Conservation (phyloP, 495 filamentous ascomycete species). For the Daldinia childiae region DNA sequence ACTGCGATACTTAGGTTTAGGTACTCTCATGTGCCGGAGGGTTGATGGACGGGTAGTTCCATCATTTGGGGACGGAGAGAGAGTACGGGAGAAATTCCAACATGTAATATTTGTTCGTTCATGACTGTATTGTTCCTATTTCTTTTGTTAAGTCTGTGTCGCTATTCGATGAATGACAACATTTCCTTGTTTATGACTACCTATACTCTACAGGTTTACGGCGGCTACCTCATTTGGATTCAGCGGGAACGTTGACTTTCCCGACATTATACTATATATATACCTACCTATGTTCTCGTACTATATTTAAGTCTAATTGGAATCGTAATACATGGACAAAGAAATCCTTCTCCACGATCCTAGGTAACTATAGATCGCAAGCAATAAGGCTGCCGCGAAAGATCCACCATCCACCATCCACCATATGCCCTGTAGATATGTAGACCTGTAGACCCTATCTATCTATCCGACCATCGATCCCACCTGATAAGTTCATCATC, state of each 20-base stretch:
- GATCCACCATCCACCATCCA: constrained; percentile 20
- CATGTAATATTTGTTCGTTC: constrained; percentile 60
- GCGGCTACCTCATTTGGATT: constrained; percentile 6
- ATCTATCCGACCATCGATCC: constrained; percentile 13
- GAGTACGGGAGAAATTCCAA: constrained; percentile 49
- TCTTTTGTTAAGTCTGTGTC: constrained; percentile 46
- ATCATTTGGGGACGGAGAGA: constrained; percentile 25
- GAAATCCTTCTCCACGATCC: constrained; percentile 17
- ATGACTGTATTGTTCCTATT: constrained; percentile 49
- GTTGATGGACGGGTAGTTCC: constrained; percentile 22
- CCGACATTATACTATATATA: too few relatives aligned
- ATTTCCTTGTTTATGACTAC: constrained; percentile 42
- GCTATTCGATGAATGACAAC: constrained; percentile 46
- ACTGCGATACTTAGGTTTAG: constrained; percentile 24
- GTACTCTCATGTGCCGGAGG: constrained; percentile 25
- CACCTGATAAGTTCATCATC: constrained; percentile 19
- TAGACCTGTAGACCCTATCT: background rate
- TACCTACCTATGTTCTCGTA: background rate
- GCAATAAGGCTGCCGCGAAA: constrained; percentile 20
- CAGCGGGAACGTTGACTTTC: background rate
- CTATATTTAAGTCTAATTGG: background rate
- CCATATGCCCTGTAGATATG: constrained; percentile 1
- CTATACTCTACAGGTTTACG: constrained; percentile 25
- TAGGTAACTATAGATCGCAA: constrained; percentile 27
- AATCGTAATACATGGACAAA: constrained; percentile 2